Base-by-base conservation (phyloP, 2,329 filamentous ascomycete genomes). In the Bipolaris gigantea region DNA sequence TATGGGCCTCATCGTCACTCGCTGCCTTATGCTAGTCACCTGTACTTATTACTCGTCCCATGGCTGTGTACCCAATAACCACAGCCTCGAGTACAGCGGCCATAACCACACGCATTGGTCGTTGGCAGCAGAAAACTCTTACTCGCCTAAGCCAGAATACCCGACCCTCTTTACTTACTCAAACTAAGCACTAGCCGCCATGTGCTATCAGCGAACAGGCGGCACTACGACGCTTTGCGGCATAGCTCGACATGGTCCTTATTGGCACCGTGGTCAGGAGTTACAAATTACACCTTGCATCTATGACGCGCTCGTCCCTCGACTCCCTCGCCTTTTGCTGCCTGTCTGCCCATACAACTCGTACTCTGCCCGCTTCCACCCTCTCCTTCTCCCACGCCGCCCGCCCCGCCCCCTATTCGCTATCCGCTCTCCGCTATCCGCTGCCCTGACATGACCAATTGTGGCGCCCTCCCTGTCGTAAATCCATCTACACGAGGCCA, bases 1-100 rank as follows among this genome's bases (percentile, higher is more conserved):
- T 55, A 55, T 55, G 48, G 30, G 42, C 46, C 18, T 34, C 55
- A 50, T 44, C 50, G 60, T 63, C 59, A 59, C 57, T 57, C 56
- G 57, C 57, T 61, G 42, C 30, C 48, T 66, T 65, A 64, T 67
- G 60, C 60, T 55, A 63, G 62, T 60, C 57, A 59, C 33, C 48
- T 30, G 46, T 11, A 16, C 25, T 9, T 39, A 44, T 45, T 45
- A 30, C 27, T 30, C 10, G 10, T 11, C 10, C 27, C 27, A 30
- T 30, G 9, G 27, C 10, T 10, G 27, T 30, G 27, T 30, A 30
- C 27, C 27, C 27, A 30, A 30, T 30, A 9, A 30, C 2, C 13
- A 30, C 27, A 11, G 10, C 27, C 53, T 34, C 44, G 39, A 45
- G 45, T 48, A 50, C 19, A 21, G 11, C 34, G 44, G 50, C 34